Base-by-base conservation (phyloP, 1,284 basidiomycete genomes). In the Leccinum angustisporum region DNA sequence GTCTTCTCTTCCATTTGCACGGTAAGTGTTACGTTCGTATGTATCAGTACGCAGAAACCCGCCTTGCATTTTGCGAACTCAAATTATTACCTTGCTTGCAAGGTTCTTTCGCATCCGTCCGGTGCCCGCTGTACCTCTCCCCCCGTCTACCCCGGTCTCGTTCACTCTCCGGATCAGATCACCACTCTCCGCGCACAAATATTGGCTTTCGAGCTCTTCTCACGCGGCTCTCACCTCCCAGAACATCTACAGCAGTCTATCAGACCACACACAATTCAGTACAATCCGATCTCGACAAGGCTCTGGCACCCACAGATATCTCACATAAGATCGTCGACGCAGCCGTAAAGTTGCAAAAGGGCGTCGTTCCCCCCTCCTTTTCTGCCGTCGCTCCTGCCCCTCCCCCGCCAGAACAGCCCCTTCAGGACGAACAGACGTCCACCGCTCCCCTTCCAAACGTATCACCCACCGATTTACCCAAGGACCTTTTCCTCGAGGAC, bases 141-240 rank as follows among this genome's bases (percentile, higher is more conserved):
- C 79, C 67, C 48, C 69, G 59, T 73, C 83, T 53, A 86, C 86
- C 0, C 88, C 90, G 31, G 83, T 91, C n/a, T 87, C 89, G 4
- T 94, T 98, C 76, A 91, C 91, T 2, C 91, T 2, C 80, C 79
- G 1, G 91, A 92, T 59, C 96, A 98, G 73, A 90, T 97, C 59
- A 85, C 84, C 51, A 87, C 92, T 30, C 86, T 98, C 46, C 87
- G 92, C 58, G 86, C 91, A 0, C 97, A 99, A 73, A 94, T 98
- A 53, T 85, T 90, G 61, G 94, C 96, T 0, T 97, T 91, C 81
- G 94, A 94, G 72, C 85, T 91, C 63, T 84, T 98, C 64, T 82
- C 83, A 21, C 86, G 89, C 30, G 93, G 94, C 56, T 76, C 90
- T 40, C 89, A 95, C 5, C 81, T 98, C 46, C 93, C 97, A 14